Base-by-base conservation (phyloP, 768 basidiomycete genomes). In the Chalciporus piperatus region DNA sequence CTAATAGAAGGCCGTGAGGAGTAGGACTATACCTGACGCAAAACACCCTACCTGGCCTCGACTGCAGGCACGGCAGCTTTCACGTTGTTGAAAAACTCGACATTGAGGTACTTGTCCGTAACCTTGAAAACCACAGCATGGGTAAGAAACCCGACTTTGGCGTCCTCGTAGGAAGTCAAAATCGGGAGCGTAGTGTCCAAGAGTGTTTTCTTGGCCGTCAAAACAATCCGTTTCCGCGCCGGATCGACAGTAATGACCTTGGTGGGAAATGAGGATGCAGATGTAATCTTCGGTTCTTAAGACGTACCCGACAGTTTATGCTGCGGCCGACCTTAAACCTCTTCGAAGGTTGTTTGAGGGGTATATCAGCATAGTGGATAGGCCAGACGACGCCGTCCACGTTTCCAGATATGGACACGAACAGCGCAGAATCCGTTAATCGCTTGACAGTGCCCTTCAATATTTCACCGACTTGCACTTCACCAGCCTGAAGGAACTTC, bases 331-430 rank as follows among this genome's bases (percentile, higher is more conserved):
- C 73, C 63, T 92, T 94, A 75, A 97, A 99, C 54, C 87, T 80
- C 71, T 85, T 91, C 39, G 92, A 84, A 10, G 96, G 96, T 65
- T 98, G 89, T 65, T 94, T 97, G 59, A 98, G 77, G n/a, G 74
- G 66, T 61, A 98, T 94, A 67, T 99, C 97, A 11, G 97, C 93
- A 65, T 90, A 97, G 65, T 98, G 97, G 54, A 84, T 81, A 1
- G 95, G 94, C 89, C 92, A 97, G 19, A 98, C 77, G 23, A 97
- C 87, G 25, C 91, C 97, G 62, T 97, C 92, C 28, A 98, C 84
- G 53, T 81, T 90, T 6, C 91, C 92, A 5, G 87, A 83, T 49
- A 98, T 75, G 25, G 89, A 84, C 38, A 98, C 83, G 62, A 97
- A 96, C 33, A 99, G 71, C 1, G 82, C 87, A 30, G 81, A 77